phyloP scores from a whole-genome alignment of 345 rosid species.

The Carallia brachiata region DNA sequence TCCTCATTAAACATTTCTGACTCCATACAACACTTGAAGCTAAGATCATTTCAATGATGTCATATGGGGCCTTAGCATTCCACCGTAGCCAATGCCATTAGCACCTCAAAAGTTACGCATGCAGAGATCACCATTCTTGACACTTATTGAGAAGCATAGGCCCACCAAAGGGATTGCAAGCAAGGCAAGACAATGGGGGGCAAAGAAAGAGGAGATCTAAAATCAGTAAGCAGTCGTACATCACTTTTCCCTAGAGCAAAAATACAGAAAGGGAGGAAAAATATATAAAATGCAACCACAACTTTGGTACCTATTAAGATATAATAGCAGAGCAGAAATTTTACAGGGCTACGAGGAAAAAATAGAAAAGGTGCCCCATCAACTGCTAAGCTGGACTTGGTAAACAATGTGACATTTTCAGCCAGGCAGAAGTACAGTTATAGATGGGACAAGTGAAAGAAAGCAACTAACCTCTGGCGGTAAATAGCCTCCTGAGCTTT shows the following conservation, averaged over 20 bases:
- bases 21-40: no score
- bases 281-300: no score
- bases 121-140: neutral
- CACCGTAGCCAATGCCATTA: no score
- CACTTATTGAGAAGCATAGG: neutral
- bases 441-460: slow-evolving; percentile 5
- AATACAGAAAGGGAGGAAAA: neutral
- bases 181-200: neutral
- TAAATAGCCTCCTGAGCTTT: slow-evolving; percentile 95
- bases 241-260: neutral
- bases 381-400: neutral
- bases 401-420: neutral
- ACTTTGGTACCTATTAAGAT: no score
- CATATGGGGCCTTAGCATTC: no score
- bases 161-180: neutral
- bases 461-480: slow-evolving; percentile 76
- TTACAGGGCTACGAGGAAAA: neutral
- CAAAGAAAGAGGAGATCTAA: neutral
- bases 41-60: no score
- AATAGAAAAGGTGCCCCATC: neutral
- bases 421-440: neutral
- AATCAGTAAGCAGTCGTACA: neutral
- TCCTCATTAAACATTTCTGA: neutral
- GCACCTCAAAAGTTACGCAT: no score
- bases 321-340: neutral